phyloP scores from a whole-genome alignment of 306 rosid genomes.

The Abrus precatorius region DNA sequence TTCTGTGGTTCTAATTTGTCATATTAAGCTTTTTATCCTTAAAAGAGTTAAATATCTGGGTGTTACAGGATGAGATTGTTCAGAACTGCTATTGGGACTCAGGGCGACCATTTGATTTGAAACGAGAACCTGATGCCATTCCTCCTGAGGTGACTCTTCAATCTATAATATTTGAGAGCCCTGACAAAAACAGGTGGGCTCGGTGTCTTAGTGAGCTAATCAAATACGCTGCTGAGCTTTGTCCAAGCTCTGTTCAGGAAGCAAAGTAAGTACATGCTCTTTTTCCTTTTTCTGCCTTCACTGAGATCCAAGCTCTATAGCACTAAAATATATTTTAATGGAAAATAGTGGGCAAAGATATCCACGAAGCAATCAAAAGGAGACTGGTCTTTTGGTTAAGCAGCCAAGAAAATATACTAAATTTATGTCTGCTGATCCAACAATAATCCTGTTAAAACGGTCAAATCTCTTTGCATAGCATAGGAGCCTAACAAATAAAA shows the following conservation, averaged over 20 bases:
- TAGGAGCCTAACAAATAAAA: slow-evolving; percentile 24
- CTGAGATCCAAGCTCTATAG: slow-evolving; percentile 37
- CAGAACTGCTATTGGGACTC: slow-evolving; percentile 99
- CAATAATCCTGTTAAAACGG: slow-evolving; percentile 7
- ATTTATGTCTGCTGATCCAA: background rate
- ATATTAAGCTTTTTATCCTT: slow-evolving; percentile 1
- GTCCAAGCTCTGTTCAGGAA: slow-evolving; percentile 93
- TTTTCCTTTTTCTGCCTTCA: slow-evolving; percentile 29
- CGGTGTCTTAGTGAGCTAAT: slow-evolving; percentile 97
- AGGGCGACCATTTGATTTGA: slow-evolving; percentile 93
- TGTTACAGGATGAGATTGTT: slow-evolving; percentile 91
- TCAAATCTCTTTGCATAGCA: slow-evolving; percentile 34
- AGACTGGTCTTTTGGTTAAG: slow-evolving; percentile 42
- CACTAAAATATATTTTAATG: slow-evolving; percentile 26
- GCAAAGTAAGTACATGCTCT: slow-evolving; percentile 72
- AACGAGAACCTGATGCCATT: slow-evolving; percentile 92
- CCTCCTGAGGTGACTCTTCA: slow-evolving; percentile 95
- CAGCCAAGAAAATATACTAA: slow-evolving; percentile 19
- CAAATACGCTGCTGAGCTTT: slow-evolving; percentile 94
- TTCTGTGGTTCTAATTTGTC: background rate
- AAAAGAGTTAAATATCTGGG: slow-evolving; percentile 44
- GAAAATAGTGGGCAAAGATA: slow-evolving; percentile 14
- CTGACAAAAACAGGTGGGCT: slow-evolving; percentile 98
- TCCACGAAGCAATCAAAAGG: slow-evolving; percentile 1
- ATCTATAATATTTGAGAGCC: slow-evolving; percentile 97